A percentile compares a stretch with the other conserved stretches of the same genome.
Evolutionary conservation across 1,284 basidiomycete species (phyloP).

Genomic region (Ceratobasidium sp.): DNA sequence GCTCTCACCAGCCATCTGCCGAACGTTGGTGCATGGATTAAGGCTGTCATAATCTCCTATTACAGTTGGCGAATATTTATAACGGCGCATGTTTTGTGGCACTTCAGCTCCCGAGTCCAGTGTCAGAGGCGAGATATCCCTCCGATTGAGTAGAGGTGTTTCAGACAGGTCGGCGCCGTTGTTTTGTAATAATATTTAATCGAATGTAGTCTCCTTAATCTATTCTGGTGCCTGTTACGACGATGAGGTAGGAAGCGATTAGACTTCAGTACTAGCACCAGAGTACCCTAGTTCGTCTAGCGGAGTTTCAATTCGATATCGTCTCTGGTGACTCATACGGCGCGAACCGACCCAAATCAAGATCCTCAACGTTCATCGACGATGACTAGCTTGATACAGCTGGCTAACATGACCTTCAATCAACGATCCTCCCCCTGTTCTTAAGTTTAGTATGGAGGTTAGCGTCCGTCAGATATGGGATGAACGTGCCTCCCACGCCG

Average conservation of each 20-base stretch:
- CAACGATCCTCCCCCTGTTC: not conserved
- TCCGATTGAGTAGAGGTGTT: slow-evolving; percentile 15
- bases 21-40: slow-evolving; percentile 6
- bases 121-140: not conserved
- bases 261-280: slow-evolving; percentile 16
- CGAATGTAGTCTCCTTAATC: slow-evolving; percentile 29
- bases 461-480: not conserved
- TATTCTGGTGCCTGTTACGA: slow-evolving; percentile 18
- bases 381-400: slow-evolving; percentile 33
- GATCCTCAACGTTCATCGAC: slow-evolving; percentile 1
- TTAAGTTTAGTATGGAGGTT: slow-evolving; percentile 5
- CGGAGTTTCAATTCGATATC: slow-evolving; percentile 27
- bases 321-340: slow-evolving; percentile 25
- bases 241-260: not conserved
- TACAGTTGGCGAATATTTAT: slow-evolving; percentile 22
- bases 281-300: not conserved
- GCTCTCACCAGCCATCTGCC: not conserved
- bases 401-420: slow-evolving; percentile 2
- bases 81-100: slow-evolving; percentile 16
- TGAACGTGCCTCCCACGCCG: not conserved
- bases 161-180: slow-evolving; percentile 34
- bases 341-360: slow-evolving; percentile 15
- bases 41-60: slow-evolving; percentile 4
- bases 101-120: not conserved
- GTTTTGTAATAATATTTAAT: slow-evolving; percentile 20